Evolutionary conservation across 2,329 filamentous ascomycete genomes (phyloP), one percentile per base, ranked within the genome.

Genomic region (Monosporascus sp.): DNA sequence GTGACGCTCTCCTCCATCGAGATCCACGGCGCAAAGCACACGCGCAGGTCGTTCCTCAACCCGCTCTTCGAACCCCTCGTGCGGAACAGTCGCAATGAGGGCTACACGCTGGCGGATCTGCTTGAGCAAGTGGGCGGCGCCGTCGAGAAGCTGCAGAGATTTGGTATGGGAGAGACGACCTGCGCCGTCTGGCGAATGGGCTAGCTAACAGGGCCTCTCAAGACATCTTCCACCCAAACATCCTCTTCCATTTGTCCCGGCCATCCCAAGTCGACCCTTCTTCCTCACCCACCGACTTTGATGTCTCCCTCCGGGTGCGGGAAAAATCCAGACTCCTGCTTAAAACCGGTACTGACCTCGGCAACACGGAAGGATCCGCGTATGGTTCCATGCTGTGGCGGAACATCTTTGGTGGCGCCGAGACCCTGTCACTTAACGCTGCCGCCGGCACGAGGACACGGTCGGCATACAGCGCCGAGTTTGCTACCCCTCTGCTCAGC

Each of bases 341-440:
- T 65, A 96, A 96, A 75, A 96, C 92, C 0, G 94, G 94, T 55
- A 97, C 94, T 8, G 93, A 97, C 68, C 80, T 96, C 46, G 94
- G 94, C 58, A 96, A 95, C 66, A 86, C 90, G 22, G 94, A 99
- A 72, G 94, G 93, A 37, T 96, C 92, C 7, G 93, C 92, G 4
- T 97, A 96, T 67, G 87, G 89, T 60, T 93, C 94, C 61, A 80
- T 91, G 45, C 79, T 93, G 50, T 86, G 91, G 77, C 86, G 94
- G 61, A 99, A 99, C 72, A 81, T 99, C 55, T 90, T 99, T 68
- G 94, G 94, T 50, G 94, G 94, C 40, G 94, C 92, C 24, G 94
- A 99, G 75, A 88, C 88, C 53, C 74, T 99, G 58, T 90, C 89
- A 50, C 76, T 96, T 55, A 93, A 96, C 65, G 92, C 90, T 48